These are phyloP conservation scores for Kwoniella heveanensis DNA, from an alignment of 768 basidiomycete species.

Conservation along the genomic window DNA sequence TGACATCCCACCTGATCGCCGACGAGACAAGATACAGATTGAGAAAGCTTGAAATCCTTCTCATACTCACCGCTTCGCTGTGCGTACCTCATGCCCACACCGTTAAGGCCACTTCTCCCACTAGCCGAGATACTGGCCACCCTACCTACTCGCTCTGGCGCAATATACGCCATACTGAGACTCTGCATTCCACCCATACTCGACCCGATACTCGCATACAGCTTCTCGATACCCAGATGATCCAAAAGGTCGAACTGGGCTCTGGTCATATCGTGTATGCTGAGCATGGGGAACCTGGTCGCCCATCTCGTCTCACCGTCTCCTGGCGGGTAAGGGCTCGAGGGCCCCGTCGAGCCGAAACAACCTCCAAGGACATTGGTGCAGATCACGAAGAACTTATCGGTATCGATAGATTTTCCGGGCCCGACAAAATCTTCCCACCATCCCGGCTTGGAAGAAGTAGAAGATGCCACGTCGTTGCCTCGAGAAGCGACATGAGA, in stretches of 20 bases:
- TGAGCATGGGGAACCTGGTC: conserved; percentile 85
- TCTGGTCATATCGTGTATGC: conserved; percentile 95
- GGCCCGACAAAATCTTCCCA: conserved; percentile 99
- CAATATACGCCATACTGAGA: conserved; percentile 89
- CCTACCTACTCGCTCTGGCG: conserved; percentile 83
- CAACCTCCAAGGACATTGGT: conserved; percentile 97
- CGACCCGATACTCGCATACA: conserved; percentile 90
- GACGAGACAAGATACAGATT: too few species aligned
- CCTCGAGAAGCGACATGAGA: conserved; percentile 65
- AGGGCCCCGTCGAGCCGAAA: conserved; percentile 95
- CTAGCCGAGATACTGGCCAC: conserved; percentile 94
- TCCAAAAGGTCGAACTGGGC: conserved; percentile 88
- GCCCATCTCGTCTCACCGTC: conserved; percentile 67
- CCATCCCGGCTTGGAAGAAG: conserved; percentile 83
- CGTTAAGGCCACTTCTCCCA: conserved; percentile 84
- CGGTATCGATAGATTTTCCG: conserved; percentile 87
- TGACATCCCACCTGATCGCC: too few species aligned
- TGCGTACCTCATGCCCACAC: conserved; percentile 93
- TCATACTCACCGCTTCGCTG: conserved; percentile 91
- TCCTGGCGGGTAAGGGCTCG: conserved; percentile 68
- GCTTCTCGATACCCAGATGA: conserved; percentile 74
- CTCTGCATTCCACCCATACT: conserved; percentile 99
- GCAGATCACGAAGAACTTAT: conserved; percentile 89
- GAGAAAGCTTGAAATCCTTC: too few species aligned
- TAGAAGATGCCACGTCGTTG: conserved; percentile 68